A percentile compares a stretch with the other conserved stretches of the same genome.
These are phyloP conservation scores for Didymellaceae sp. DNA, from an alignment of 2,329 filamentous ascomycete species.

Conservation along the genomic window DNA sequence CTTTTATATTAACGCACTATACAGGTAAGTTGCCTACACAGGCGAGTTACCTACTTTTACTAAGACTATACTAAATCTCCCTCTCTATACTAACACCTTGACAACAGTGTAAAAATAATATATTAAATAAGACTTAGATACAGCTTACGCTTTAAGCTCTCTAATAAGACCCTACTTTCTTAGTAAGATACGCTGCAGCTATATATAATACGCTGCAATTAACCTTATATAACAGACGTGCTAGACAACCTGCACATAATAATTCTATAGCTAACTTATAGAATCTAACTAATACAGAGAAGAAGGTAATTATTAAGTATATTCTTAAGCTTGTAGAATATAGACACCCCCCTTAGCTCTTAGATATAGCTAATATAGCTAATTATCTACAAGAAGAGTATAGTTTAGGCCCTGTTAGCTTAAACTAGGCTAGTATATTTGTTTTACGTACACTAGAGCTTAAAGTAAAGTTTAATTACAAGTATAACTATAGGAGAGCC, in stretches of 20 bases:
- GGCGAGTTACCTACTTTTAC: background rate
- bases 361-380: no score
- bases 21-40: background rate
- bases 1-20: background rate
- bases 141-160: conserved; percentile 4
- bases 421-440: no score
- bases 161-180: background rate
- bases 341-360: no score
- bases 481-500: background rate
- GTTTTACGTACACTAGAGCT: no score
- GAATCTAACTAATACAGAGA: no score
- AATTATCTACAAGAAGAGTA: no score
- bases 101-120: conserved; percentile 20
- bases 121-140: background rate
- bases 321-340: no score
- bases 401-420: no score
- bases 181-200: conserved; percentile 2
- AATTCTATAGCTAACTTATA: no score
- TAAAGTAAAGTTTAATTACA: no score
- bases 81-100: background rate
- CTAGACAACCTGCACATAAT: background rate
- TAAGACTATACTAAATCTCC: background rate
- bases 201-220: background rate
- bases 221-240: background rate
- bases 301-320: no score